These are phyloP conservation scores for Cerrena zonata DNA, from an alignment of 1,284 basidiomycete species.

Conservation along the genomic window DNA sequence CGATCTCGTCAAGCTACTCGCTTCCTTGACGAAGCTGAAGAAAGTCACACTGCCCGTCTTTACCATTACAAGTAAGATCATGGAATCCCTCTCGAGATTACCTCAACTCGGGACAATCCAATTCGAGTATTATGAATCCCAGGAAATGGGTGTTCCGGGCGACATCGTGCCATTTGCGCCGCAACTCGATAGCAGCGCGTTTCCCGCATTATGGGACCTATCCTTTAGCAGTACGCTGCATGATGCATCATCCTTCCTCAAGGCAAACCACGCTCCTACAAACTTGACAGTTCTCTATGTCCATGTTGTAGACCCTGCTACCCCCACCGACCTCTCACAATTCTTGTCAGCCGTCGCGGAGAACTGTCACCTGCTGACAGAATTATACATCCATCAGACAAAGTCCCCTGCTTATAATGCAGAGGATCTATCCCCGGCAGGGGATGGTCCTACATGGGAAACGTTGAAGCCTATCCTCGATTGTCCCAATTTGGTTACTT, in stretches of 20 bases:
- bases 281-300: slow-evolving; percentile 48
- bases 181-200: slow-evolving; percentile 40
- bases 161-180: slow-evolving; percentile 44
- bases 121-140: slow-evolving; percentile 40
- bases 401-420: slow-evolving; percentile 15
- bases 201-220: slow-evolving; percentile 50
- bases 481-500: slow-evolving; percentile 38
- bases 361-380: slow-evolving; percentile 40
- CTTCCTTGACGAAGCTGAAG: slow-evolving; percentile 39
- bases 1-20: slow-evolving; percentile 34
- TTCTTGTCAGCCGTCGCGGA: slow-evolving; percentile 41
- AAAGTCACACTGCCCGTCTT: slow-evolving; percentile 48
- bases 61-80: slow-evolving; percentile 39
- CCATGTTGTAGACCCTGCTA: slow-evolving; percentile 39
- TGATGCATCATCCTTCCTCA: slow-evolving; percentile 43
- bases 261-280: slow-evolving; percentile 37
- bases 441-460: slow-evolving; percentile 35
- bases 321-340: slow-evolving; percentile 23
- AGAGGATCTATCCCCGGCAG: slow-evolving; percentile 7
- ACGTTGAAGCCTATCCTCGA: slow-evolving; percentile 46
- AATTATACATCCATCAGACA: slow-evolving; percentile 33
- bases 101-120: slow-evolving; percentile 42
- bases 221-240: slow-evolving; percentile 39
- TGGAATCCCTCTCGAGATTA: slow-evolving; percentile 42
- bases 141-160: slow-evolving; percentile 36